Conservation (phyloP, 1,284 basidiomycete genomes). For the Peniophora sp. region DNA sequence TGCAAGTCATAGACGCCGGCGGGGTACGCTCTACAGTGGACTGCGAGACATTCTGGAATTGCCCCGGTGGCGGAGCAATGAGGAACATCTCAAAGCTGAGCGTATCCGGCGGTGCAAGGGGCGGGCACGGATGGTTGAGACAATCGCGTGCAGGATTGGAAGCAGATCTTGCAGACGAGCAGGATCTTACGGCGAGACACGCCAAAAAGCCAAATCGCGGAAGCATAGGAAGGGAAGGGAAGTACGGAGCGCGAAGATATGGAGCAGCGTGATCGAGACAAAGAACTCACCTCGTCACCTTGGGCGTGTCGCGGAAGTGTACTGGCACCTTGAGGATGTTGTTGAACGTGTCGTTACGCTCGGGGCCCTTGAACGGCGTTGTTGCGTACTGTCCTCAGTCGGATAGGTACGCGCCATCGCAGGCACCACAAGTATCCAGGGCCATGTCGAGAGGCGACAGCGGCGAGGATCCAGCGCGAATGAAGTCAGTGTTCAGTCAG, state of each 20-base stretch:
- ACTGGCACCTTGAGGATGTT: constrained; percentile 91
- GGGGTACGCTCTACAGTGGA: too few species aligned
- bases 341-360: constrained; percentile 92
- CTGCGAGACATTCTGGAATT: too few species aligned
- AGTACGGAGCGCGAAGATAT: not conserved
- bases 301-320: constrained; percentile 80
- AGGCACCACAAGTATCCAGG: constrained; percentile 5
- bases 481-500: too few species aligned
- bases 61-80: too few species aligned
- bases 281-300: constrained; percentile 69
- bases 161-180: too few species aligned
- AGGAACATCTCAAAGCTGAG: too few species aligned
- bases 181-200: too few species aligned
- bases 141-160: too few species aligned
- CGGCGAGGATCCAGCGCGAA: too few species aligned
- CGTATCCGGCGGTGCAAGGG: too few species aligned
- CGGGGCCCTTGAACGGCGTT: constrained; percentile 96
- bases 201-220: not conserved
- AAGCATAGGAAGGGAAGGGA: not conserved
- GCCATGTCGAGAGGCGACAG: constrained; percentile 3
- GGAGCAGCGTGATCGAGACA: constrained; percentile 6
- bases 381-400: constrained; percentile 71
- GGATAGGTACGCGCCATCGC: constrained; percentile 2
- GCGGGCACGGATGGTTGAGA: too few species aligned
- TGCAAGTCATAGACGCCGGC: too few species aligned